Base-by-base conservation (phyloP, 2,329 filamentous ascomycete species). In the Talaromyces verruculosus region DNA sequence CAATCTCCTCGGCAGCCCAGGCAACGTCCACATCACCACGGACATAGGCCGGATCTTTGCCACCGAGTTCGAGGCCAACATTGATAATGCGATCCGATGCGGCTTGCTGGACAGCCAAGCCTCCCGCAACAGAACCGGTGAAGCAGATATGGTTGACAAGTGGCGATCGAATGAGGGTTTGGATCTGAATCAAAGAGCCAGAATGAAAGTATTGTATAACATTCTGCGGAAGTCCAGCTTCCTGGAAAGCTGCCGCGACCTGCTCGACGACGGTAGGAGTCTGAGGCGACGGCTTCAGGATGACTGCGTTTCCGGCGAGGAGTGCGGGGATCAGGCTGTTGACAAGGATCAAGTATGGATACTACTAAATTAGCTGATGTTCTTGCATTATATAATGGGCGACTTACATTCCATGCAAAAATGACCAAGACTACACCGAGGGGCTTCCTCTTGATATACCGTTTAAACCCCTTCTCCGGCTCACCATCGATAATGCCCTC, bases 291-390 rank as follows among this genome's bases (percentile, higher is more conserved):
- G 94, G 94, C 82, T 98, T 98, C 65, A 98, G 82, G 67, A 98
- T 95, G 66, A 98, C 91, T 3, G 90, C 89, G 80, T 97, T 96
- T 49, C 94, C 94, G 35, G 91, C 88, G 45, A 98, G 85, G 45
- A 98, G 84, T n/a, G 94, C 94, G 19, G 94, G 94, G 68, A 98
- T 88, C 66, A 98, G 84, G 13, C 92, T 93, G 83, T 98, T 98
- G 75, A 97, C 87, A 35, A 97, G 87, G 70, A 93, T 96, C 59
- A 98, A 84, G 78, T 97, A 98, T 28, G 94, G 94, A 75, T 98
- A 98, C 92, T 96, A 72, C 33, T 63, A 35, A 30, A 53, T 61
- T 61, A 69, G 53, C 28, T 17, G 39, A 28, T 35, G 5, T 8
- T 7, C 22, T 39, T 61, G 30, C 64, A 67, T 51, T 15, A 5